A percentile compares a stretch with the other conserved stretches of the same genome.
These are phyloP conservation scores for Eleusine indica DNA, from an alignment of 176 grass and related monocot genomes.

Conservation along the genomic window DNA sequence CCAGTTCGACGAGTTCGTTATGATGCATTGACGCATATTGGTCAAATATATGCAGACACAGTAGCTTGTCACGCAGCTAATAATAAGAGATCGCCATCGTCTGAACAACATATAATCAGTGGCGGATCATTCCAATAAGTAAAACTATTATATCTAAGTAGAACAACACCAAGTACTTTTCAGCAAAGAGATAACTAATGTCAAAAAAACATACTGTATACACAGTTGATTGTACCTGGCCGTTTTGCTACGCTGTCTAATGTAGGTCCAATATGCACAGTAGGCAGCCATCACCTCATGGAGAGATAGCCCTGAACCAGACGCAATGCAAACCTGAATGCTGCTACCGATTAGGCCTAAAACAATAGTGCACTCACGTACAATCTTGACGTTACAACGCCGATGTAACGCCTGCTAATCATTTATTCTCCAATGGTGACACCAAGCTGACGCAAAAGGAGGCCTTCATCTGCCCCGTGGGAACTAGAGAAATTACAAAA, in stretches of 20 bases:
- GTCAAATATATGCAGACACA: neutral
- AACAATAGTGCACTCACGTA: conserved; percentile 35
- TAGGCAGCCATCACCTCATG: conserved; percentile 26
- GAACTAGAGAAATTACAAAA: too few relatives aligned
- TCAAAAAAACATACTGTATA: neutral
- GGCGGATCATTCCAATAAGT: neutral
- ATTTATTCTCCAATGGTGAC: conserved; percentile 31
- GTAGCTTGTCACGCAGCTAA: neutral
- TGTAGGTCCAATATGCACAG: conserved; percentile 35
- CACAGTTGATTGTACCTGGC: neutral
- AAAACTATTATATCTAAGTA: neutral
- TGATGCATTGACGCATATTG: neutral
- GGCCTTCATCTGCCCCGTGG: neutral
- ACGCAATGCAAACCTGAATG: conserved; percentile 19
- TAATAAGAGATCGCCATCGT: neutral
- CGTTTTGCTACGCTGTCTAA: neutral
- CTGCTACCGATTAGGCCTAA: neutral
- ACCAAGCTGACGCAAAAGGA: neutral
- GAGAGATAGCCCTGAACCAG: conserved; percentile 5
- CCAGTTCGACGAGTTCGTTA: too few relatives aligned
- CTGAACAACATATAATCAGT: neutral
- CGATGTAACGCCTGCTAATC: conserved; percentile 7
- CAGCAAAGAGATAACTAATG: neutral
- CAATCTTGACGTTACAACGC: conserved; percentile 1
- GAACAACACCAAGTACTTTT: conserved; percentile 1